phyloP scores from a whole-genome alignment of 1,284 basidiomycete species.

The Sphagnurus paluster region DNA sequence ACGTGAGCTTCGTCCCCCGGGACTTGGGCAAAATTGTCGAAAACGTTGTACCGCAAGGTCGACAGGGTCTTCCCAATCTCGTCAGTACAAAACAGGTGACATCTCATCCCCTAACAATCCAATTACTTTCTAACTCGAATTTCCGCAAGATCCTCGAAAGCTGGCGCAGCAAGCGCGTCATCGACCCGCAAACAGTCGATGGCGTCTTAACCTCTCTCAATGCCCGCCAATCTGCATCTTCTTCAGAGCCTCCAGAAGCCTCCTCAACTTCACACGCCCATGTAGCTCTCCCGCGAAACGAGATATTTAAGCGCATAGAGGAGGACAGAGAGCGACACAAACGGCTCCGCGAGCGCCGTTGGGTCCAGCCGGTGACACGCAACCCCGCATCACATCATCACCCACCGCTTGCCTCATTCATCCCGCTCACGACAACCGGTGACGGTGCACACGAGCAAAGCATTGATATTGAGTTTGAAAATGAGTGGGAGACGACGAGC shows the following conservation, averaged over 20 bases:
- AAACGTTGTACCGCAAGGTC: constrained; percentile 77
- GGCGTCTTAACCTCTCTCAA: constrained; percentile 56
- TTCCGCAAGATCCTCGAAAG: constrained; percentile 74
- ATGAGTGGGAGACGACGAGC: constrained; percentile 87
- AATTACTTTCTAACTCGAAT: background rate
- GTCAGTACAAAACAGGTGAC: constrained; percentile 80
- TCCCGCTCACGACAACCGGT: constrained; percentile 51
- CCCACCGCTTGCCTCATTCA: constrained; percentile 56
- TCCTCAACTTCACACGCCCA: constrained; percentile 17
- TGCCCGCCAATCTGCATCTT: constrained; percentile 35
- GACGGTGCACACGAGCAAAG: constrained; percentile 51
- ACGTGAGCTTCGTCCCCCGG: constrained; percentile 72
- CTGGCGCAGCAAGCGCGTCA: constrained; percentile 83
- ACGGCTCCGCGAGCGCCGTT: constrained; percentile 86
- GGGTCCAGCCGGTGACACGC: constrained; percentile 80
- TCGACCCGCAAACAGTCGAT: constrained; percentile 77
- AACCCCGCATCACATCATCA: constrained; percentile 41
- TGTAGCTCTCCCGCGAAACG: constrained; percentile 50
- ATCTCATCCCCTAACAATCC: background rate
- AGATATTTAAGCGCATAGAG: constrained; percentile 88
- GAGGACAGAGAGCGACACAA: constrained; percentile 96
- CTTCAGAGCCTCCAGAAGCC: constrained; percentile 22
- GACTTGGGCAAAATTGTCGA: constrained; percentile 79
- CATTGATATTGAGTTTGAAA: constrained; percentile 89
- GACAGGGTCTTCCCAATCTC: constrained; percentile 83